Base-by-base conservation (phyloP, 2,329 filamentous ascomycete species). In the Alternaria atra region DNA sequence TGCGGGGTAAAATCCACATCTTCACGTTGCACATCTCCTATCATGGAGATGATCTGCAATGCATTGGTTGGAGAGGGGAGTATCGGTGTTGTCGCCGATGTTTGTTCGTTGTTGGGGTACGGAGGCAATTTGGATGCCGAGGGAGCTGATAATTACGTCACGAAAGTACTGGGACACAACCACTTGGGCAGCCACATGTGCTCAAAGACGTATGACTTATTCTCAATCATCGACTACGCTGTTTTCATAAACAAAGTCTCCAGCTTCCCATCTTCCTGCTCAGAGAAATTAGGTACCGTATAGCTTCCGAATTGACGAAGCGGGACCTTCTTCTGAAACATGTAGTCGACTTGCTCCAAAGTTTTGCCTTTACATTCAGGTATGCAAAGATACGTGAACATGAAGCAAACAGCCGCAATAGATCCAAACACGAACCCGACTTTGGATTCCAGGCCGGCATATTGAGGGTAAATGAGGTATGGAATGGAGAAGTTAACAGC, bases 161-260 rank as follows among this genome's bases (percentile, higher is more conserved):
- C 37, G 23, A 15, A 10, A 4, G 42, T 10, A 15, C 40, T 35
- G 40, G 9, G 13, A 15, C 35, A 37, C 20, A 20, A 20, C 35
- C 29, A n/a, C n/a, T n/a, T n/a, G n/a, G n/a, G n/a, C n/a, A 48
- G 44, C 15, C 17, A 48, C 17, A 3, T 97, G 53, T 35, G 34
- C 34, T 35, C 13, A 35, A 5, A 15, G 34, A 6, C 13, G 12
- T 5, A 35, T 3, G 15, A 5, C 15, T 4, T 13, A 39, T 39
- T 5, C 20, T 20, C n/a, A 3, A 27, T 92, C 92, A 58, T 89
- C 91, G 76, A 84, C 87, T 55, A 97, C 91, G 67, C 89, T 91
- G 42, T 93, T 93, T 76, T 97, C 96, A 43, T 90, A 92, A 68
- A 96, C 87, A 72, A 94, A 91, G 82, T 95, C 91, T 0, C 93